These are phyloP conservation scores for Yarrowia yakushimensis DNA, from an alignment of 805 yeast genomes.

Conservation along the genomic window DNA sequence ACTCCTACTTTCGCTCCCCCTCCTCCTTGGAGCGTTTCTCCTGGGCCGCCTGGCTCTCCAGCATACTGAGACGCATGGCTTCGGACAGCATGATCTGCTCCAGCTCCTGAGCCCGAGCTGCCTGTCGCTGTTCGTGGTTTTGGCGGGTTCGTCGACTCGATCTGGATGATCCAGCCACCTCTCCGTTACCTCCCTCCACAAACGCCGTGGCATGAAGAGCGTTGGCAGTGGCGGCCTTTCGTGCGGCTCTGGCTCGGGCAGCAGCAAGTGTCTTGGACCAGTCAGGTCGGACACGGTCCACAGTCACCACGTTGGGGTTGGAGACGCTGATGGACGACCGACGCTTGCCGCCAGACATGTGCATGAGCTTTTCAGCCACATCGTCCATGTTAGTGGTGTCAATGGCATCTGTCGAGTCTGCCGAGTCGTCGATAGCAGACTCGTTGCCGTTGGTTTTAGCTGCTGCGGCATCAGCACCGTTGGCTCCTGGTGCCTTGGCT, in stretches of 20 bases:
- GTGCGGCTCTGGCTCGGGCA: conserved; percentile 73
- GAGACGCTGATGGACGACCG: conserved; percentile 49
- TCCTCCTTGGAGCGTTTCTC: not conserved
- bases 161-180: conserved; percentile 30
- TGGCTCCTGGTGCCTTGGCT: not conserved
- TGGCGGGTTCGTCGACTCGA: conserved; percentile 27
- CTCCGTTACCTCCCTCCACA: conserved; percentile 41
- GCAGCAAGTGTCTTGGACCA: conserved; percentile 75
- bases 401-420: not conserved
- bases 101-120: conserved; percentile 40
- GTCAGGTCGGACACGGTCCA: conserved; percentile 85
- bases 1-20: not conserved
- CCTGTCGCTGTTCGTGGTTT: conserved; percentile 29
- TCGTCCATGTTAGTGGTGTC: conserved; percentile 21
- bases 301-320: conserved; percentile 67
- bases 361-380: conserved; percentile 24
- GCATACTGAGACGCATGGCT: conserved; percentile 56
- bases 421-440: conserved; percentile 7
- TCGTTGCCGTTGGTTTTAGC: not conserved
- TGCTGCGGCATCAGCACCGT: not conserved
- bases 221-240: conserved; percentile 89
- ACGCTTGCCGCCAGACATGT: conserved; percentile 10
- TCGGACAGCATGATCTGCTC: conserved; percentile 82
- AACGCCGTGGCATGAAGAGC: conserved; percentile 88
- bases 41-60: conserved; percentile 17